Evolutionary conservation across 2,329 filamentous ascomycete genomes (phyloP).

Genomic region (Microcera coccophila): DNA sequence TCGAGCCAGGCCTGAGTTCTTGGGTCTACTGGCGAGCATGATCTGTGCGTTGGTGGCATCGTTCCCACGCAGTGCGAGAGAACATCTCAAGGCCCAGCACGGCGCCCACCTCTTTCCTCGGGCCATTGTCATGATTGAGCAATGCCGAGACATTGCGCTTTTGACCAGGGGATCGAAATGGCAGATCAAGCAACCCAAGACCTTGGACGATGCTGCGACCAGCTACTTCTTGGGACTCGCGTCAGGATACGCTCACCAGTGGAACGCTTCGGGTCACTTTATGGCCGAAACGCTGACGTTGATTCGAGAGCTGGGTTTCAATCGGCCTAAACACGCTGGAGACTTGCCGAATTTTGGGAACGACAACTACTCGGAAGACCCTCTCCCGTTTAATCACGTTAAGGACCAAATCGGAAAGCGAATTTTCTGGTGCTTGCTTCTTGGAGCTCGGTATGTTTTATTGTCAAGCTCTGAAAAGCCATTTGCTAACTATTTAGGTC

Average conservation of each 20-base stretch:
- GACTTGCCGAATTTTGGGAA: conserved; percentile 40
- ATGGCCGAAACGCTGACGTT: conserved; percentile 69
- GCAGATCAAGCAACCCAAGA: conserved; percentile 45
- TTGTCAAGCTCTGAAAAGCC: neutral
- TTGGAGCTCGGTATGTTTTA: conserved; percentile 59
- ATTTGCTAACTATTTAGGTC: conserved; percentile 49
- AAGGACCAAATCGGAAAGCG: conserved; percentile 70
- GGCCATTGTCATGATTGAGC: conserved; percentile 65
- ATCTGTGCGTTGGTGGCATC: conserved; percentile 69
- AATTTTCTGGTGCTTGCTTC: conserved; percentile 81
- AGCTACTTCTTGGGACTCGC: conserved; percentile 71
- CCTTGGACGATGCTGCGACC: conserved; percentile 58
- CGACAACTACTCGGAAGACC: conserved; percentile 37
- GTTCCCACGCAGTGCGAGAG: conserved; percentile 66
- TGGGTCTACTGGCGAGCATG: conserved; percentile 71
- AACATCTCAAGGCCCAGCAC: conserved; percentile 64
- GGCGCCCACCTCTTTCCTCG: conserved; percentile 63
- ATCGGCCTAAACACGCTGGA: conserved; percentile 48
- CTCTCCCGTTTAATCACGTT: conserved; percentile 60
- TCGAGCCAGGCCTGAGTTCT: conserved; percentile 60
- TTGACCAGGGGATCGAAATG: conserved; percentile 59
- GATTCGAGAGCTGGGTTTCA: conserved; percentile 63
- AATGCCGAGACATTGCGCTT: conserved; percentile 66
- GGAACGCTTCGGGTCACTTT: conserved; percentile 64
- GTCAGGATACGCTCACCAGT: conserved; percentile 64